These are phyloP conservation scores for Podila clonocystis DNA, from an alignment of 192 early-diverging fungal species.

Conservation along the genomic window DNA sequence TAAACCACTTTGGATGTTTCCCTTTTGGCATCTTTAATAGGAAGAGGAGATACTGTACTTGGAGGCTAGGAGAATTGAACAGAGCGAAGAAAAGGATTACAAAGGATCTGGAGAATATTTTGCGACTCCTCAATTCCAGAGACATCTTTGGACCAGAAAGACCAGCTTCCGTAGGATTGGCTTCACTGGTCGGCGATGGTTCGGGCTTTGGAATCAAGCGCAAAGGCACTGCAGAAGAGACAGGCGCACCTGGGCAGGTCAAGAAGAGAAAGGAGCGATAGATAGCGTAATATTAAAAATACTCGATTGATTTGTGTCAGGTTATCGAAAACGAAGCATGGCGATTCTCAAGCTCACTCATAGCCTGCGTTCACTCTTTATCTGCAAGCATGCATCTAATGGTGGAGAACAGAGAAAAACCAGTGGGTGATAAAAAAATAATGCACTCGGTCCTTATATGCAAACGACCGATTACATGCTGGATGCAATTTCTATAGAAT, in stretches of 20 bases:
- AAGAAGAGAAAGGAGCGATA: slow-evolving; percentile 49
- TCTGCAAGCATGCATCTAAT: too few species aligned
- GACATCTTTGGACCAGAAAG: slow-evolving; percentile 55
- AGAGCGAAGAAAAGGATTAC: slow-evolving; percentile 79
- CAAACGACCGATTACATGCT: too few species aligned
- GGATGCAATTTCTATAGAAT: too few species aligned
- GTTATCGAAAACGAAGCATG: too few species aligned
- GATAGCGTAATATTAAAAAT: not conserved
- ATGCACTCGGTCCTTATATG: too few species aligned
- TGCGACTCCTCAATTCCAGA: slow-evolving; percentile 66
- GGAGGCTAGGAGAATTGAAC: slow-evolving; percentile 84
- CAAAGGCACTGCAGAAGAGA: slow-evolving; percentile 35
- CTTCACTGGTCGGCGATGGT: not conserved
- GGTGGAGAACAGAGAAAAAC: too few species aligned
- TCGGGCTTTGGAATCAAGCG: slow-evolving; percentile 35
- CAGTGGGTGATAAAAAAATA: too few species aligned
- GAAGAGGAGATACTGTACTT: slow-evolving; percentile 85
- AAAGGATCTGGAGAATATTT: slow-evolving; percentile 81
- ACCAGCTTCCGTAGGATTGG: slow-evolving; percentile 39
- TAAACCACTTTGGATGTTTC: not conserved
- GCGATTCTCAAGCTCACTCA: too few species aligned
- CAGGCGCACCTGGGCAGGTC: slow-evolving; percentile 17
- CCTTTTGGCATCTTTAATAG: not conserved
- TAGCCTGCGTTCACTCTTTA: too few species aligned
- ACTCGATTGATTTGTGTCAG: too few species aligned